Conservation (phyloP, 2,329 filamentous ascomycete species). For the Arthrocladium fulminans region DNA sequence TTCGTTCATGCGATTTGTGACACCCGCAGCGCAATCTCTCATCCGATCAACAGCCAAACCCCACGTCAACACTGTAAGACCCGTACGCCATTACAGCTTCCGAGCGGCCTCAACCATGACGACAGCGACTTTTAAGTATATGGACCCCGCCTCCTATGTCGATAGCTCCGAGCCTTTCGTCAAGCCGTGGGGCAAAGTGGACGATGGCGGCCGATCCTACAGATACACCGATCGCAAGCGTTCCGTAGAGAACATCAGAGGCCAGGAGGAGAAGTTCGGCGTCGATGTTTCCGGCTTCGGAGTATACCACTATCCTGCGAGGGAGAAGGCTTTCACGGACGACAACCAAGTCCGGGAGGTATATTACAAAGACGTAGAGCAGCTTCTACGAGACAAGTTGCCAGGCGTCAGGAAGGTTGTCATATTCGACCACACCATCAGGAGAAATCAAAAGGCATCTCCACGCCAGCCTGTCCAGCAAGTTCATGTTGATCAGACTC, state of each 20-base stretch:
- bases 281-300: constrained; percentile 53
- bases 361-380: constrained; percentile 57
- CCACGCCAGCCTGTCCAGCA: constrained; percentile 58
- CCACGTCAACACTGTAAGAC: background rate
- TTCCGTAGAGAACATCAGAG: constrained; percentile 49
- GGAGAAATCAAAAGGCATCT: constrained; percentile 45
- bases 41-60: background rate
- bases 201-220: constrained; percentile 50
- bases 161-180: constrained; percentile 26
- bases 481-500: constrained; percentile 65
- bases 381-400: constrained; percentile 46
- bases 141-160: constrained; percentile 46
- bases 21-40: background rate
- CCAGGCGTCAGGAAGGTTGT: constrained; percentile 51
- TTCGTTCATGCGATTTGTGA: constrained; percentile 4
- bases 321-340: constrained; percentile 48
- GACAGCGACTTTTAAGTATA: constrained; percentile 51
- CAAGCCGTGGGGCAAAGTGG: constrained; percentile 59
- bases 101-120: constrained; percentile 40
- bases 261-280: constrained; percentile 41
- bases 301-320: constrained; percentile 44
- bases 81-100: background rate
- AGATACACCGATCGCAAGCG: constrained; percentile 38
- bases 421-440: constrained; percentile 66
- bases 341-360: constrained; percentile 45